Evolutionary conservation across 768 basidiomycete genomes (phyloP), one percentile per base, ranked within the genome.

Genomic region (Candolleomyces efflorescens): DNA sequence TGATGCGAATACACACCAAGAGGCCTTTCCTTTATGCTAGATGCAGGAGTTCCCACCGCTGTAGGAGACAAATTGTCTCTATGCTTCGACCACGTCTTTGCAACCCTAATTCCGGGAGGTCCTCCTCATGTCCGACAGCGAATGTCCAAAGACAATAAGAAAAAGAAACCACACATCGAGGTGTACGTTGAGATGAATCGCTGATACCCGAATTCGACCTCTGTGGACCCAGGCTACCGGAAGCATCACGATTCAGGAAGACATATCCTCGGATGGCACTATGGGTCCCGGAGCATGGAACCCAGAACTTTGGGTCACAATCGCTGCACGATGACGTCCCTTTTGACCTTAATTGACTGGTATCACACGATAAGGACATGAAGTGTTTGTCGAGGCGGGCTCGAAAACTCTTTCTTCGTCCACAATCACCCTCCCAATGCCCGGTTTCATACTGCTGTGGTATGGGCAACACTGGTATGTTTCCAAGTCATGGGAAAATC

Each of bases 11-110:
- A 62, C 62, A 43, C 60, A 60, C 58, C 56, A 62, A 53, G 38
- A 22, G 32, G 51, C 64, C 65, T 69, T 61, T 69, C 67, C 70
- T 72, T 73, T 75, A 71, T 74, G 69, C 65, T 65, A 67, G 65
- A 67, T 68, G 59, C 66, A 57, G 64, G 59, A 60, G 17, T 71
- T 71, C 72, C 71, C 72, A 70, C 67, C 65, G 59, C 63, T 39
- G 10, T 55, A 62, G 58, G 64, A 61, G 64, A 66, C 62, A 60
- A 54, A 55, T 63, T 60, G 59, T 61, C 59, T 53, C 55, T 63
- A 60, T 56, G 64, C 68, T 68, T 68, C 66, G 61, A 53, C 65
- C 61, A 67, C 66, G 65, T 58, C 51, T 53, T 20, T 23, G 51
- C 51, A 22, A 53, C 65, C 65, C 65, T 70, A 70, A 61, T 64